Percentiles rank a stretch among this genome's conserved stretches.
Evolutionary conservation across 306 rosid genomes (phyloP).

Genomic region (Datisca glomerata): DNA sequence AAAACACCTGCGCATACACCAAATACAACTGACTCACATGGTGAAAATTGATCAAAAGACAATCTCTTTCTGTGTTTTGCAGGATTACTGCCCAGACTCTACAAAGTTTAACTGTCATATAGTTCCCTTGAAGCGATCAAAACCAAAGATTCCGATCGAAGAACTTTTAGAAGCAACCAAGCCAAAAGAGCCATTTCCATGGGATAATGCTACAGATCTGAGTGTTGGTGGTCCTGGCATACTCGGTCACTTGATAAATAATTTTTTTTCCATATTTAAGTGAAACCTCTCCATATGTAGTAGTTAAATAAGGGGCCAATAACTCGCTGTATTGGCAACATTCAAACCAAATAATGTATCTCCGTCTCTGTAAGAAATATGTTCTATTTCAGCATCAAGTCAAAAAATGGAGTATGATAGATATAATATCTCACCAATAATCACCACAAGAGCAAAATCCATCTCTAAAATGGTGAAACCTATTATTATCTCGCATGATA

Average conservation of each 20-base stretch:
- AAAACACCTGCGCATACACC: not conserved
- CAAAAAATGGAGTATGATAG: too few relatives aligned
- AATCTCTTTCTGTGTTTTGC: constrained; percentile 14
- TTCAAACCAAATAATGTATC: too few relatives aligned
- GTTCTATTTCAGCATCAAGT: too few relatives aligned
- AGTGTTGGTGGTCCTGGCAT: constrained; percentile 36
- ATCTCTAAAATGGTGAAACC: constrained; percentile 46
- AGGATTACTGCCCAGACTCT: constrained; percentile 51
- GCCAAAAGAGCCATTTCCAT: constrained; percentile 48
- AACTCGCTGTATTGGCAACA: too few relatives aligned
- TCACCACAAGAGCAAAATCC: constrained; percentile 47
- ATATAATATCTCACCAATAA: constrained; percentile 32
- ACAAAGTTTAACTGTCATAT: constrained; percentile 35
- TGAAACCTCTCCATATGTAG: constrained; percentile 1
- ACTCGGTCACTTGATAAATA: constrained; percentile 8
- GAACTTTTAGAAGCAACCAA: constrained; percentile 48
- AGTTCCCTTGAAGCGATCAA: constrained; percentile 41
- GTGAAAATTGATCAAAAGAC: too few relatives aligned
- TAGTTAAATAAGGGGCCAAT: too few relatives aligned
- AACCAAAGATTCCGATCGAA: constrained; percentile 39
- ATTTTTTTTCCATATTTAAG: constrained; percentile 21
- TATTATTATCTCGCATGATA: constrained; percentile 42
- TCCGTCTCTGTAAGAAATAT: too few relatives aligned
- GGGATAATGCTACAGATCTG: constrained; percentile 60
- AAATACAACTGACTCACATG: too few relatives aligned